Conservation (phyloP, 495 filamentous ascomycete genomes). For the Penicillium lividum region DNA sequence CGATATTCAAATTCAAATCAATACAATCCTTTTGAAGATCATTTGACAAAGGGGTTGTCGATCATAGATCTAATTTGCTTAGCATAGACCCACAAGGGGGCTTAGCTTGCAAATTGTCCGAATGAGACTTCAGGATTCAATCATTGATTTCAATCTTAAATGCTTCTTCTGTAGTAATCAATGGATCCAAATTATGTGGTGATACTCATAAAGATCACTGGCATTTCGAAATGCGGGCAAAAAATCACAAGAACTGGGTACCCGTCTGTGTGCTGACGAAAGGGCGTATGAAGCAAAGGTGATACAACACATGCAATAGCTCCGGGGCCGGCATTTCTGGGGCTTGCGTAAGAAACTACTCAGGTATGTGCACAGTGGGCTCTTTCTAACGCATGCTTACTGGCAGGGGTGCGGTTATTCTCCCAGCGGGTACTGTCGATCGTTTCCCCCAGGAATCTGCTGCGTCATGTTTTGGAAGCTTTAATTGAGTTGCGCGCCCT, state of each 20-base stretch:
- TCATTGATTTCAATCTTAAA: not conserved
- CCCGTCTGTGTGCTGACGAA: not conserved
- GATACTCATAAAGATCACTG: not conserved
- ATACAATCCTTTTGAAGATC: not conserved
- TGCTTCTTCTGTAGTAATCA: not conserved
- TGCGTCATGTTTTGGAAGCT: not conserved
- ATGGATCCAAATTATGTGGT: not conserved
- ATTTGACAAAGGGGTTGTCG: not conserved
- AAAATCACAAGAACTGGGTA: not conserved
- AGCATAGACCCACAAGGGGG: constrained; percentile 1
- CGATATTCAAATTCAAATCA: not conserved
- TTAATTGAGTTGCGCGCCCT: not conserved
- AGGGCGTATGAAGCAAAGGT: not conserved
- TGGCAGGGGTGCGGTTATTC: not conserved
- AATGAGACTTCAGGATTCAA: not conserved
- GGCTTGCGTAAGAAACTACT: constrained; percentile 5
- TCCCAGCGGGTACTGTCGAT: not conserved
- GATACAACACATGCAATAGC: not conserved
- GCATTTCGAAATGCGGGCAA: not conserved
- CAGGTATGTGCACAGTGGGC: not conserved
- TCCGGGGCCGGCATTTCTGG: not conserved
- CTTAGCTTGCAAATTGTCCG: not conserved
- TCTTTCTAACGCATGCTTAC: not conserved
- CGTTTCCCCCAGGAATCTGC: constrained; percentile 3
- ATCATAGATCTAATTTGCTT: constrained; percentile 4